Evolutionary conservation across 257 asterid genomes (phyloP).

Genomic region (Haberlea rhodopensis): DNA sequence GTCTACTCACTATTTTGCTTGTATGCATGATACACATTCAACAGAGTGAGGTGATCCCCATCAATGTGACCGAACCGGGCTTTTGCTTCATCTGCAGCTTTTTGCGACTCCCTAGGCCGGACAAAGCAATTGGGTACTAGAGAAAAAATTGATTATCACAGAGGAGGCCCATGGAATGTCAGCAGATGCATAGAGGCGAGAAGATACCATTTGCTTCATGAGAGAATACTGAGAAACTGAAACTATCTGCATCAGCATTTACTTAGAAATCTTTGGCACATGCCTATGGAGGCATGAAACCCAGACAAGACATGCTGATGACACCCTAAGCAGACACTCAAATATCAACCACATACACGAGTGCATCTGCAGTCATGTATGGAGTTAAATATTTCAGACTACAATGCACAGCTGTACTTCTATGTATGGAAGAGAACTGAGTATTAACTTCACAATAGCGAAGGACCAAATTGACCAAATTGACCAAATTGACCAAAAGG

Average conservation of each 20-base stretch:
- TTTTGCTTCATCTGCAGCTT: slow-evolving; percentile 99
- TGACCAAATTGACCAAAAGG: slow-evolving; percentile 26
- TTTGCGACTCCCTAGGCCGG: slow-evolving; percentile 99
- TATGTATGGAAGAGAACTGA: slow-evolving; percentile 37
- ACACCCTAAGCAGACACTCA: slow-evolving; percentile 69
- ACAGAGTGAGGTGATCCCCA: slow-evolving; percentile 90
- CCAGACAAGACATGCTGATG: slow-evolving; percentile 97
- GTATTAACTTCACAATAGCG: slow-evolving; percentile 41
- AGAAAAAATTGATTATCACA: slow-evolving; percentile 98
- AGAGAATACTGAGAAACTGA: slow-evolving; percentile 99
- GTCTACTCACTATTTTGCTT: slow-evolving; percentile 77
- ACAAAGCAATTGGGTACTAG: slow-evolving; percentile 99
- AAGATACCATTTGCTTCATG: slow-evolving; percentile 94
- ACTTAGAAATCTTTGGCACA: slow-evolving; percentile 84
- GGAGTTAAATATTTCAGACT: slow-evolving; percentile 39
- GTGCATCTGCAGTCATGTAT: slow-evolving; percentile 37
- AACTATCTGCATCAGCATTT: slow-evolving; percentile 99
- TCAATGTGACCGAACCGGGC: slow-evolving; percentile 94
- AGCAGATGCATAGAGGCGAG: slow-evolving; percentile 99
- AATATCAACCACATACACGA: slow-evolving; percentile 51
- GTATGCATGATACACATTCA: slow-evolving; percentile 94
- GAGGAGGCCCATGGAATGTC: slow-evolving; percentile 99
- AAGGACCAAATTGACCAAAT: slow-evolving; percentile 35
- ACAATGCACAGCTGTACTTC: slow-evolving; percentile 40
- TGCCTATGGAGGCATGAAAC: slow-evolving; percentile 85